phyloP scores from a whole-genome alignment of 2,329 filamentous ascomycete species.

The Xylaria sp. region DNA sequence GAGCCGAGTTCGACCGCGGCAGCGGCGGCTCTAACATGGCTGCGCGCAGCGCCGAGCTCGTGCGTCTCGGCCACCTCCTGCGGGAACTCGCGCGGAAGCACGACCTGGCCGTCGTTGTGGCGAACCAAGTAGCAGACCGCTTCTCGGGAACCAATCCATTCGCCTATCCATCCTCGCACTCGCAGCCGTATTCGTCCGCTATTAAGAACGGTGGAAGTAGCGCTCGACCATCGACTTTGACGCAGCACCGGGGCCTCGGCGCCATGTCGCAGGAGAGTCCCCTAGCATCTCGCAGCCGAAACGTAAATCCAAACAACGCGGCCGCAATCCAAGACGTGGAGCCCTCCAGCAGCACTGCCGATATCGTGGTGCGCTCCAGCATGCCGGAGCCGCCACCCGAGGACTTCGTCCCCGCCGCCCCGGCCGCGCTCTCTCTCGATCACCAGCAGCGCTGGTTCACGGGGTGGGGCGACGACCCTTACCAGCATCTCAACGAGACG shows the following conservation, averaged over 20 bases:
- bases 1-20: slow-evolving; percentile 82
- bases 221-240: neutral
- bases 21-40: slow-evolving; percentile 70
- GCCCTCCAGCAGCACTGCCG: slow-evolving; percentile 55
- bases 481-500: slow-evolving; percentile 50
- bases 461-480: slow-evolving; percentile 83
- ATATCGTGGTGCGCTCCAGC: slow-evolving; percentile 50
- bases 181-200: slow-evolving; percentile 31
- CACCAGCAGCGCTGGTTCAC: slow-evolving; percentile 96
- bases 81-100: slow-evolving; percentile 79
- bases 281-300: slow-evolving; percentile 58
- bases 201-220: slow-evolving; percentile 36
- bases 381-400: slow-evolving; percentile 49
- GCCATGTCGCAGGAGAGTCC: slow-evolving; percentile 59
- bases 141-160: slow-evolving; percentile 58
- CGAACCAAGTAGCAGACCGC: slow-evolving; percentile 94
- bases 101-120: slow-evolving; percentile 85
- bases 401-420: slow-evolving; percentile 48
- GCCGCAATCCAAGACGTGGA: slow-evolving; percentile 46
- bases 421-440: slow-evolving; percentile 74
- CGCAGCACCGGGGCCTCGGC: slow-evolving; percentile 11
- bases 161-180: slow-evolving; percentile 2
- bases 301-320: slow-evolving; percentile 27
- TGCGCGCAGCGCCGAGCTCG: slow-evolving; percentile 78
- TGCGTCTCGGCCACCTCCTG: slow-evolving; percentile 78